Percentiles rank a stretch among this genome's conserved stretches.
phyloP scores from a whole-genome alignment of 306 rosid species.

The Vigna unguiculata region DNA sequence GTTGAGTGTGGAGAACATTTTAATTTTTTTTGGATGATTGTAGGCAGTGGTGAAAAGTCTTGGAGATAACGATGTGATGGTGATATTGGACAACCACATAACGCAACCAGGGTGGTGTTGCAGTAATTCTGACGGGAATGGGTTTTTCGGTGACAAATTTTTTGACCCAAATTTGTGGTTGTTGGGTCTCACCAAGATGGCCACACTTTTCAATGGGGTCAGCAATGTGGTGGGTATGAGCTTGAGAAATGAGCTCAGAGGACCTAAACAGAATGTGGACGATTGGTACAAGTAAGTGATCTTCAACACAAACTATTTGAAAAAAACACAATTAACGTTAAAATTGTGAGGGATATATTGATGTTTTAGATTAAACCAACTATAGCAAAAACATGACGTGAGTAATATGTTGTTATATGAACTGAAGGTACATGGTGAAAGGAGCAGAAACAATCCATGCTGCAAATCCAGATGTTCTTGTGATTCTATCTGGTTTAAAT shows the following conservation, averaged over 20 bases:
- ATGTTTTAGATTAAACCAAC: background rate
- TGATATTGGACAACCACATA: constrained; percentile 79
- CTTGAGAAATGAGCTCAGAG: constrained; percentile 88
- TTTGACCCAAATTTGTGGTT: constrained; percentile 77
- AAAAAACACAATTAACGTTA: no score
- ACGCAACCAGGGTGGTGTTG: constrained; percentile 91
- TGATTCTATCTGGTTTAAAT: constrained; percentile 78
- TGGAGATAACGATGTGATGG: constrained; percentile 74
- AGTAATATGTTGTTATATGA: background rate
- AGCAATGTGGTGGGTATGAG: constrained; percentile 80
- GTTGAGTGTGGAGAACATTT: background rate
- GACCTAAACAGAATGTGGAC: constrained; percentile 71
- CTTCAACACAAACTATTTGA: no score
- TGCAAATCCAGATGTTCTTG: constrained; percentile 78
- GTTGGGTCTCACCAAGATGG: constrained; percentile 77
- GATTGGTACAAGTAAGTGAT: constrained; percentile 74
- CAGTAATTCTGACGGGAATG: constrained; percentile 68
- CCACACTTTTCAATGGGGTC: constrained; percentile 70
- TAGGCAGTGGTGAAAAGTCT: constrained; percentile 77
- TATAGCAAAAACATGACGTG: background rate
- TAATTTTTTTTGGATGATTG: background rate
- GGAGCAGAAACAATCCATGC: constrained; percentile 95
- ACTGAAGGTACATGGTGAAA: constrained; percentile 78
- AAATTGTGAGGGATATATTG: no score
- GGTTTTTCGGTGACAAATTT: constrained; percentile 76